phyloP scores from a whole-genome alignment of 495 filamentous ascomycete species.

The Aspergillus indologenus region DNA sequence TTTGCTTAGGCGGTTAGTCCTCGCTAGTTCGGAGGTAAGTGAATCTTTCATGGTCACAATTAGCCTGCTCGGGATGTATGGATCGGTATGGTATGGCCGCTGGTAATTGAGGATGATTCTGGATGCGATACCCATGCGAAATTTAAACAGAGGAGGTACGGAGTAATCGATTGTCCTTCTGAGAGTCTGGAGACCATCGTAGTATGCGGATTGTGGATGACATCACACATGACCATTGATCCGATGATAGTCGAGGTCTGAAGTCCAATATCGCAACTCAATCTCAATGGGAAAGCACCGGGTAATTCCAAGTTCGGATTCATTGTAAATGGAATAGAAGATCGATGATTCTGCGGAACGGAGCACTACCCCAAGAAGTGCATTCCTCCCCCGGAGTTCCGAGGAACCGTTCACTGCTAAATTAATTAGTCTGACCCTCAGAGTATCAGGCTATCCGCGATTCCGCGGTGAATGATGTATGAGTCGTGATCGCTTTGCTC shows the following conservation, averaged over 20 bases:
- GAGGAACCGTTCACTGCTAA: neutral
- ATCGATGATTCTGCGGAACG: neutral
- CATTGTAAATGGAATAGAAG: no score
- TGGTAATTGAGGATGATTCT: neutral
- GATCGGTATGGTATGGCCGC: neutral
- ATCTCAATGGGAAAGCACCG: neutral
- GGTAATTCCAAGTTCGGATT: no score
- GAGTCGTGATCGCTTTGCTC: neutral
- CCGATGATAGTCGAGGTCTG: no score
- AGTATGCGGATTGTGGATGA: neutral
- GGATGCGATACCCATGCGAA: neutral
- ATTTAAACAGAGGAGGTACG: no score
- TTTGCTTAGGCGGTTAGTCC: conserved; percentile 4
- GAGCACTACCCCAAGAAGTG: neutral
- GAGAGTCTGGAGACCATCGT: neutral
- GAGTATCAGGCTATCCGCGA: neutral
- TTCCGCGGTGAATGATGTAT: neutral
- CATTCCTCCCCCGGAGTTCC: neutral
- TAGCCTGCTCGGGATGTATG: neutral
- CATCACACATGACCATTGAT: neutral
- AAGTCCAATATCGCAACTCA: no score
- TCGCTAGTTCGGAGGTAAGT: neutral
- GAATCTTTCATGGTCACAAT: neutral
- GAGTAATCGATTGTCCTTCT: neutral
- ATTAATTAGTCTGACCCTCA: neutral